These are phyloP conservation scores for Yamadazyma dushanensis DNA, from an alignment of 1,139 yeast species.

Conservation along the genomic window DNA sequence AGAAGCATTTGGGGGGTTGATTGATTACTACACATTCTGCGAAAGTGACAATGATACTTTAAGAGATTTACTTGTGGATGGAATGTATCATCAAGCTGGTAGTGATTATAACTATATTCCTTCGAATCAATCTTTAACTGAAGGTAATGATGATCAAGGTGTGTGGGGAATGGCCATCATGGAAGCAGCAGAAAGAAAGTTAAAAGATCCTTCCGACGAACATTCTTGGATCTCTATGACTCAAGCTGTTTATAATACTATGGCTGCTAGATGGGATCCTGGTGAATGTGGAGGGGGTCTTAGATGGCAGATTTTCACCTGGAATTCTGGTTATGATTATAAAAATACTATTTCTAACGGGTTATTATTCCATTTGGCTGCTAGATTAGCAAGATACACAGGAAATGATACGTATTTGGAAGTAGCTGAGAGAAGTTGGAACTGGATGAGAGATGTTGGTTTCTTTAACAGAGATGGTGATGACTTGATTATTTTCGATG, in stretches of 20 bases:
- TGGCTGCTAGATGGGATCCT: constrained; percentile 77
- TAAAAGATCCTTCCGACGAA: constrained; percentile 43
- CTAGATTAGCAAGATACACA: constrained; percentile 74
- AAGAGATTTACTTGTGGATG: constrained; percentile 37
- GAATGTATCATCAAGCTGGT: constrained; percentile 55
- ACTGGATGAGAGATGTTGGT: constrained; percentile 61
- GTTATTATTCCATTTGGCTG: constrained; percentile 72
- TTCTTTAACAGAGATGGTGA: constrained; percentile 42
- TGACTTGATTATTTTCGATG: constrained; percentile 61
- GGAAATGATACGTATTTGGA: constrained; percentile 59
- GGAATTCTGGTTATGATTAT: constrained; percentile 76
- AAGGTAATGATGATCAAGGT: constrained; percentile 74
- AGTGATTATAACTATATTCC: constrained; percentile 55
- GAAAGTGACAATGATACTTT: constrained; percentile 43
- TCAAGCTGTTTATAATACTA: constrained; percentile 73
- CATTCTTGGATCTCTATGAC: constrained; percentile 70
- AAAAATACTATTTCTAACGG: constrained; percentile 81
- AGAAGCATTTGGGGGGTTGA: constrained; percentile 62
- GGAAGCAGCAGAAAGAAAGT: constrained; percentile 63
- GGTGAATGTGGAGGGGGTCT: constrained; percentile 70
- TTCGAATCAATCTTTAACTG: constrained; percentile 59
- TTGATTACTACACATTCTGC: constrained; percentile 55
- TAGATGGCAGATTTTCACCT: constrained; percentile 81
- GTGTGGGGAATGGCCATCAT: constrained; percentile 65
- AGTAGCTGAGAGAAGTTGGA: constrained; percentile 66